These are phyloP conservation scores for Umbelopsis sp. DNA, from an alignment of 371 early-diverging fungal species.

Conservation along the genomic window DNA sequence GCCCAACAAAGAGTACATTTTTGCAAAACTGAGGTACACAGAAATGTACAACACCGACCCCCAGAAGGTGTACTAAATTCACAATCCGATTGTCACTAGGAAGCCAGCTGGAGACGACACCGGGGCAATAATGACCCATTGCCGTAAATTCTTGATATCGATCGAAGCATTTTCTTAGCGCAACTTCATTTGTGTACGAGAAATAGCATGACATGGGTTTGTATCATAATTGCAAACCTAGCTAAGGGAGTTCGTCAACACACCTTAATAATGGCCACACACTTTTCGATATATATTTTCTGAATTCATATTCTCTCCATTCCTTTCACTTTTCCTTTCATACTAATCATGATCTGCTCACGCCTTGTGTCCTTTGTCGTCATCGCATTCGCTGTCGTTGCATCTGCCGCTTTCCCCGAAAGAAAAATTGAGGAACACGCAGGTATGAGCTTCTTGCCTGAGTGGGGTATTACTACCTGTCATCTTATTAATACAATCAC, in stretches of 20 bases:
- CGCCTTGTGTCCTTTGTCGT: conserved; percentile 16
- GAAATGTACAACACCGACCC: no score
- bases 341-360: background rate
- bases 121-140: no score
- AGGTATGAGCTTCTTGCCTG: background rate
- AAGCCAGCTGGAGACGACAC: no score
- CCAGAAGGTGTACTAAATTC: no score
- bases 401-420: conserved; percentile 25
- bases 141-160: no score
- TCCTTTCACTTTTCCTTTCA: conserved; percentile 13
- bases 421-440: conserved; percentile 17
- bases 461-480: background rate
- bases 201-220: no score
- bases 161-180: no score
- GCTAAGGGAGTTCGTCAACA: no score
- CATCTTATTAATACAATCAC: background rate
- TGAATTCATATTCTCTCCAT: background rate
- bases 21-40: background rate
- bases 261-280: background rate
- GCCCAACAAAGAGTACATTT: background rate
- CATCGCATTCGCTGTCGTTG: background rate
- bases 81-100: no score
- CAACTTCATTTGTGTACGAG: no score
- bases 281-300: background rate
- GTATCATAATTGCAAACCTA: no score